Percentiles rank a stretch among this genome's conserved stretches.
Evolutionary conservation across 2,329 filamentous ascomycete species (phyloP).

Genomic region (Hyphodiscus sp.): DNA sequence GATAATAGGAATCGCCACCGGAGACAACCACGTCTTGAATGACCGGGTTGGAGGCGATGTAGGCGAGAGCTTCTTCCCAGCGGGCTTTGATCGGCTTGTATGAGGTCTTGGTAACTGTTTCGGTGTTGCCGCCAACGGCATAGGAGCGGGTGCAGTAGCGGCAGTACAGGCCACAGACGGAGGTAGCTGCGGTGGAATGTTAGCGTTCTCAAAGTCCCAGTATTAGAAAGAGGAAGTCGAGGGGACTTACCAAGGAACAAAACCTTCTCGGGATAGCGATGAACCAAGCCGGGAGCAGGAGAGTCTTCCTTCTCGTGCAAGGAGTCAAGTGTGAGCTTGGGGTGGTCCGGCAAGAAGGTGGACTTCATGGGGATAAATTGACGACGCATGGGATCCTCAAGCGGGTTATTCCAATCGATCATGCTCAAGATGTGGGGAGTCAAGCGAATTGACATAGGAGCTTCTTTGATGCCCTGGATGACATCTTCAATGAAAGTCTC

Average conservation of each 20-base stretch:
- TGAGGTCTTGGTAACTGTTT: conserved; percentile 40
- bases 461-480: conserved; percentile 41
- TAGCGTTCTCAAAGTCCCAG: conserved; percentile 12
- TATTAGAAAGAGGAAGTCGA: background rate
- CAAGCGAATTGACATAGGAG: conserved; percentile 54
- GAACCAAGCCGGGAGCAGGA: conserved; percentile 51
- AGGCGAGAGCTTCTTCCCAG: conserved; percentile 51
- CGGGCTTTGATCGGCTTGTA: conserved; percentile 35
- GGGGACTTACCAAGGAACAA: conserved; percentile 48
- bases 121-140: conserved; percentile 49
- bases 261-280: conserved; percentile 58
- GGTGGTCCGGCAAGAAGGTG: conserved; percentile 46
- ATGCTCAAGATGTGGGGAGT: conserved; percentile 54
- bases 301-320: conserved; percentile 51
- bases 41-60: conserved; percentile 44
- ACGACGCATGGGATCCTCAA: conserved; percentile 51
- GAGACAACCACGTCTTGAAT: conserved; percentile 57
- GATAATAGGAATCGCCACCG: conserved; percentile 55
- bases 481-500: conserved; percentile 50
- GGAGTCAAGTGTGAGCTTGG: conserved; percentile 48
- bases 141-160: conserved; percentile 56
- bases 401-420: conserved; percentile 52
- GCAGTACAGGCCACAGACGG: conserved; percentile 58
- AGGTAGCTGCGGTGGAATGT: conserved; percentile 38
- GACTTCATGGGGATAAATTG: conserved; percentile 56